Base-by-base conservation (phyloP, 2,329 filamentous ascomycete genomes). In the Fonsecaea nubica region DNA sequence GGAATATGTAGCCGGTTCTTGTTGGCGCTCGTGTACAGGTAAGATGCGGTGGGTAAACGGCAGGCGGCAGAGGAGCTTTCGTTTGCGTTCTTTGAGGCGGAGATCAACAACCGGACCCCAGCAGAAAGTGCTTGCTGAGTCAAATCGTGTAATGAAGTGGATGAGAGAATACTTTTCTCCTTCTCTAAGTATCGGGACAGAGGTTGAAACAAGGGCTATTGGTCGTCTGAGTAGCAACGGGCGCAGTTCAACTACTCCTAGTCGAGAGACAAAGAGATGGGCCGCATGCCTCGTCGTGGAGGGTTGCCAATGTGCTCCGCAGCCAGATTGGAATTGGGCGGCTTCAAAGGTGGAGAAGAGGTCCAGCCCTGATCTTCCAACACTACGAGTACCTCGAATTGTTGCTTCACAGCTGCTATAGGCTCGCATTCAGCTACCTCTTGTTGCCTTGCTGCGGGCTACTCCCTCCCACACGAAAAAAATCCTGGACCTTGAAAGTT, bases 91-190 rank as follows among this genome's bases (percentile, higher is more conserved):
- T 57, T 12, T 58, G 52, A 45, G 32, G 53, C 45, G 54, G 58
- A 36, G 62, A 64, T 67, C 42, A 40, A 63, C 50, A 58, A 50
- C 52, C 25, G 63, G 54, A 38, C 35, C 48, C 15, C 63, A 59
- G 58, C 54, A 65, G 53, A 56, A 48, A 42, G 21, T 13, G 45
- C n/a, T 52, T 63, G 63, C 58, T 67, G 60, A 67, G 65, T 67
- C 65, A 65, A 68, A 52, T 33, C 18, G 58, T 33, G 62, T 25
- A 58, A 38, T 32, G n/a, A 50, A 18, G 54, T 25, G 25, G 64
- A 38, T 21, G 40, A 45, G 40, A 57, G 30, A 32, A 33, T 35
- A 25, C 45, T 50, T 12, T 6, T 30, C 8, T 21, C 45, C 13
- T 30, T 12, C 10, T 15, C 1, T 25, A 9, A 25, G 45, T 50